These are phyloP conservation scores for Sarocladium strictum DNA, from an alignment of 2,329 filamentous ascomycete species.

Conservation along the genomic window DNA sequence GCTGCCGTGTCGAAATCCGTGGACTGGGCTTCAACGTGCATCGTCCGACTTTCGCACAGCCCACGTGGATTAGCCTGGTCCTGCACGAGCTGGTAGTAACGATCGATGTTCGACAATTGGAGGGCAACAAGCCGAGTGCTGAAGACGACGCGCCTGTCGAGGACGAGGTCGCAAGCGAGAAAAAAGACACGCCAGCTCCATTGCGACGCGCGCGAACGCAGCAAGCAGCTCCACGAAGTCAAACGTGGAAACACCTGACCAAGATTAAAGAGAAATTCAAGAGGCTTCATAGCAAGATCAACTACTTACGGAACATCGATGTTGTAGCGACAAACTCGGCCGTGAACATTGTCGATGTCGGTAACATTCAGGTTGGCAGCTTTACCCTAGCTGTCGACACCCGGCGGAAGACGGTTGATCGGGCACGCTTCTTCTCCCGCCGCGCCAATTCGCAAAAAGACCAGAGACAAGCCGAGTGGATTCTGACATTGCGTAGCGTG, in stretches of 20 bases:
- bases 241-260: slow-evolving; percentile 76
- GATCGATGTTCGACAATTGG: slow-evolving; percentile 66
- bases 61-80: slow-evolving; percentile 91
- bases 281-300: slow-evolving; percentile 75
- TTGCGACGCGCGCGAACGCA: slow-evolving; percentile 13
- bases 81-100: slow-evolving; percentile 81
- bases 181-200: slow-evolving; percentile 21
- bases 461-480: slow-evolving; percentile 82
- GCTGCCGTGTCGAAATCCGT: slow-evolving; percentile 81
- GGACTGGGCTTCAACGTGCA: slow-evolving; percentile 84
- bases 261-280: slow-evolving; percentile 81
- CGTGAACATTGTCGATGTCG: slow-evolving; percentile 72
- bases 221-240: slow-evolving; percentile 43
- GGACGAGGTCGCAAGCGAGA: no score
- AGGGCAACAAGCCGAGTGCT: slow-evolving; percentile 35
- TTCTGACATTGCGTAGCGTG: slow-evolving; percentile 76
- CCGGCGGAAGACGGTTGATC: slow-evolving; percentile 82
- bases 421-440: slow-evolving; percentile 82
- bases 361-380: slow-evolving; percentile 76
- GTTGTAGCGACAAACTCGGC: slow-evolving; percentile 77
- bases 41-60: slow-evolving; percentile 91
- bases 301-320: slow-evolving; percentile 86
- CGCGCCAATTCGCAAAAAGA: slow-evolving; percentile 54
- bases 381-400: slow-evolving; percentile 88
- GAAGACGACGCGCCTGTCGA: slow-evolving; percentile 21